These are phyloP conservation scores for Quercus rubra DNA, from an alignment of 306 rosid species.

Conservation along the genomic window DNA sequence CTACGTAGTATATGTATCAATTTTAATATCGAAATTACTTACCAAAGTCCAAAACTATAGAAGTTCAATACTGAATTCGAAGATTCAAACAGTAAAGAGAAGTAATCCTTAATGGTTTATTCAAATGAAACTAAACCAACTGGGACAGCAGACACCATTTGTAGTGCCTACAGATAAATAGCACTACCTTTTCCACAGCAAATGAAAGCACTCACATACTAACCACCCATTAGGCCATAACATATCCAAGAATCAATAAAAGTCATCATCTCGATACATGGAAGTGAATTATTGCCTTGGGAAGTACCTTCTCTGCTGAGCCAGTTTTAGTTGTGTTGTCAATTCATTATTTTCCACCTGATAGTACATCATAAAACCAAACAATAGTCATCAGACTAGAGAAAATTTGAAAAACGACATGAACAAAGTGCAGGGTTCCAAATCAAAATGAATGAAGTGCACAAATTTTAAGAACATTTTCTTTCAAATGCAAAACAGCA, in stretches of 20 bases:
- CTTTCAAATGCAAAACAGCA: no score
- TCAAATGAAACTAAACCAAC: conserved; percentile 3
- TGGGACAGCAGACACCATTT: background rate
- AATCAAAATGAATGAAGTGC: background rate
- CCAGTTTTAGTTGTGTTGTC: conserved; percentile 59
- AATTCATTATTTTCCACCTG: conserved; percentile 82
- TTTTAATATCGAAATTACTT: no score
- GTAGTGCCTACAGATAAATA: background rate
- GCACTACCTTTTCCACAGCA: background rate
- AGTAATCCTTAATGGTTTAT: background rate
- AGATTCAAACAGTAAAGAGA: no score
- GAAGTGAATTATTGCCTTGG: no score
- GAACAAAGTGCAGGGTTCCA: no score
- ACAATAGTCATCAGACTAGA: background rate
- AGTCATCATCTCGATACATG: no score
- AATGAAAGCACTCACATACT: no score
- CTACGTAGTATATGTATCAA: background rate
- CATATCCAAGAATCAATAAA: no score
- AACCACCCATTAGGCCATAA: no score
- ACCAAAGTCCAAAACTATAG: no score
- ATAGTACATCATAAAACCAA: background rate
- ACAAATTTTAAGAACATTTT: background rate
- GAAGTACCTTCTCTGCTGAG: conserved; percentile 61
- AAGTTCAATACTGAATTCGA: no score
- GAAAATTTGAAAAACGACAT: background rate